Evolutionary conservation across 164 flowering plant species (phyloP).

Genomic region (Piper longum): DNA sequence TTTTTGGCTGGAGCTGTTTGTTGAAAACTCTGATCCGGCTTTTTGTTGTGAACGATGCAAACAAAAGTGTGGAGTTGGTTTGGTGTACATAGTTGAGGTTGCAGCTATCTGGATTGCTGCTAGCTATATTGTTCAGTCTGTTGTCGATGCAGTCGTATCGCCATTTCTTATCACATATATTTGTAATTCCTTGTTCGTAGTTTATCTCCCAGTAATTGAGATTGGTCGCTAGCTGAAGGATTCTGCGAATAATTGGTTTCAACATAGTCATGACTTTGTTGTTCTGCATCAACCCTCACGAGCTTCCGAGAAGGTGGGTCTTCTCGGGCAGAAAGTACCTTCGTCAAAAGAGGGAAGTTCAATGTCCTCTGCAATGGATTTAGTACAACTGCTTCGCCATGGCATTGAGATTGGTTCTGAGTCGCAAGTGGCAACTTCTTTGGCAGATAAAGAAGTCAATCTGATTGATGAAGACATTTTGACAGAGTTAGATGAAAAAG

Average conservation of each 20-base stretch:
- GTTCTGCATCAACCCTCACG: constrained; percentile 12
- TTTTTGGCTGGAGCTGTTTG: background rate
- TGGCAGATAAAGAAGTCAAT: background rate
- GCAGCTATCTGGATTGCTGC: constrained; percentile 89
- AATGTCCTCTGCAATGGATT: background rate
- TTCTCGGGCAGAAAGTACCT: constrained; percentile 29
- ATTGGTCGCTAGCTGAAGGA: constrained; percentile 63
- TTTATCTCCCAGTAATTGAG: constrained; percentile 73
- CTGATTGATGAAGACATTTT: constrained; percentile 10
- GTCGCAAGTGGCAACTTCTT: constrained; percentile 3
- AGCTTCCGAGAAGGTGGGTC: constrained; percentile 48
- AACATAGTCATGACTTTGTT: constrained; percentile 15
- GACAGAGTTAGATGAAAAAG: constrained; percentile 48
- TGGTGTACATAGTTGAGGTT: constrained; percentile 55
- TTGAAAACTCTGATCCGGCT: background rate
- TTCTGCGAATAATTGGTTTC: constrained; percentile 32
- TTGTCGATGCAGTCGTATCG: constrained; percentile 80
- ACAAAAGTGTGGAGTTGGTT: constrained; percentile 52
- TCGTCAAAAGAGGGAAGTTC: constrained; percentile 9
- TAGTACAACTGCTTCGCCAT: background rate
- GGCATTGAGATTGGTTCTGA: constrained; percentile 7
- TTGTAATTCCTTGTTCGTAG: constrained; percentile 76
- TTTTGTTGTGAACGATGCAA: constrained; percentile 17
- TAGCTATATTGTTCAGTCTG: constrained; percentile 82
- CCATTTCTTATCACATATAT: constrained; percentile 89